Base-by-base conservation (phyloP, 169 alveolate genomes). In the Pseudocohnilembus persalinus region DNA sequence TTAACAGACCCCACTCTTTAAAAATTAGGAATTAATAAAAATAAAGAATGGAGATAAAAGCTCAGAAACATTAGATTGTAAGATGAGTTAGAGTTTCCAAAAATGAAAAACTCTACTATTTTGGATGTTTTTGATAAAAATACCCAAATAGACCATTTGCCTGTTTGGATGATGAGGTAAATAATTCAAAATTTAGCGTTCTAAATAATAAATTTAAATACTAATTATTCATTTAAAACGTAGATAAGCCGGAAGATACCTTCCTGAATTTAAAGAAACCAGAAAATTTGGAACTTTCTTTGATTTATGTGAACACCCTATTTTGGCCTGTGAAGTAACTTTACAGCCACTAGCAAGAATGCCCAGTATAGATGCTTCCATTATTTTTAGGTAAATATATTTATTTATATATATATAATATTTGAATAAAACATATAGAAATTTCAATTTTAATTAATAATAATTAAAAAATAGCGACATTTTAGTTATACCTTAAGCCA, bases 201-300 rank as follows among this genome's bases (percentile, higher is more conserved):
- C 68, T 49, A 49, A 49, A 11, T 11, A 49, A 49, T 49, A 4
- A 49, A 49, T 20, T 11, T 49, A 11, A 49, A 49, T 49, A 49
- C 20, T 49, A 49, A 11, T 49, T 11, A 1, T 31, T 16, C 11
- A 28, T 30, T 30, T 16, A 68, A 6, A 81, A 30, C 1, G 6
- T 31, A 81, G 80, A 35, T 35, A 85, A 79, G 89, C 89, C 33
- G 89, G 86, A 11, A 73, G 89, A 79, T 85, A 78, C 35, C 73
- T 85, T 1, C 82, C 89, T 33, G 86, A 85, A 77, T 79, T 65
- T 75, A 78, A 82, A 76, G 85, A 85, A 74, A 81, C 74, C 0
- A 73, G 79, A 35, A 74, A 73, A 32, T 63, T 72, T 0, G 49
- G 82, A 80, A 77, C 68, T 31, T 85, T 85, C 74, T 85, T 85